phyloP scores from a whole-genome alignment of 2,329 filamentous ascomycete species.

The Cladosporium colombiae region DNA sequence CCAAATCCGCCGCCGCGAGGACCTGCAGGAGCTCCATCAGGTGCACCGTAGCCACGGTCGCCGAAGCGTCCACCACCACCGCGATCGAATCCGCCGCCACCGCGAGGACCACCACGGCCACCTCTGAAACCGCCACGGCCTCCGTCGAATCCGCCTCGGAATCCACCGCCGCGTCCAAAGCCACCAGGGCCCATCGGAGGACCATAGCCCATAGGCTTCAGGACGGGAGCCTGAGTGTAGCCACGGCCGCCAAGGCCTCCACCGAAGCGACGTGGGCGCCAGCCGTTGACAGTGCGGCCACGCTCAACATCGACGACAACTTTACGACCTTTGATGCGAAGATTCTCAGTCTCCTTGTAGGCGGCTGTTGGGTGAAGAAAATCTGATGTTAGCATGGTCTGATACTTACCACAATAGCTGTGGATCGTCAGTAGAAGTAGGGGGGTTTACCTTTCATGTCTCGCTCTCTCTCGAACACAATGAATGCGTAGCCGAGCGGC shows the following conservation, averaged over 20 bases:
- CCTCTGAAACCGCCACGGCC: slow-evolving; percentile 49
- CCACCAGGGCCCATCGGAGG: slow-evolving; percentile 58
- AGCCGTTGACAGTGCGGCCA: slow-evolving; percentile 88
- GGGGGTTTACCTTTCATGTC: slow-evolving; percentile 89
- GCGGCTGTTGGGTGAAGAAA: slow-evolving; percentile 65
- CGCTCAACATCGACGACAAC: slow-evolving; percentile 96
- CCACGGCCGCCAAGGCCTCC: slow-evolving; percentile 89
- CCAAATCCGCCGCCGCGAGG: slow-evolving; percentile 43
- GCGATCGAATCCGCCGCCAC: slow-evolving; percentile 26
- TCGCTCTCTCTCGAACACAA: slow-evolving; percentile 94
- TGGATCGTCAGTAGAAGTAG: slow-evolving; percentile 12
- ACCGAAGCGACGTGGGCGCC: slow-evolving; percentile 88
- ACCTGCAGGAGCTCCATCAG: slow-evolving; percentile 47
- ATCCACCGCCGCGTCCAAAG: slow-evolving; percentile 50
- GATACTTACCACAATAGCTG: slow-evolving; percentile 23
- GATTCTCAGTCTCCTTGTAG: slow-evolving; percentile 82
- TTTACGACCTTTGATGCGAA: slow-evolving; percentile 87
- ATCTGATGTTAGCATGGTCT: slow-evolving; percentile 52
- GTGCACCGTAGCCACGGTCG: slow-evolving; percentile 49
- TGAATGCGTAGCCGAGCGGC: slow-evolving; percentile 91
- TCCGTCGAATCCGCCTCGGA: slow-evolving; percentile 53
- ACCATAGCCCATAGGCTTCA: slow-evolving; percentile 62
- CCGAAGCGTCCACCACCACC: slow-evolving; percentile 36
- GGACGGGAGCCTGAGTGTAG: slow-evolving; percentile 79
- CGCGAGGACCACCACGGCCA: slow-evolving; percentile 54